Evolutionary conservation across 306 rosid species (phyloP).

Genomic region (Inga leiocalycina): DNA sequence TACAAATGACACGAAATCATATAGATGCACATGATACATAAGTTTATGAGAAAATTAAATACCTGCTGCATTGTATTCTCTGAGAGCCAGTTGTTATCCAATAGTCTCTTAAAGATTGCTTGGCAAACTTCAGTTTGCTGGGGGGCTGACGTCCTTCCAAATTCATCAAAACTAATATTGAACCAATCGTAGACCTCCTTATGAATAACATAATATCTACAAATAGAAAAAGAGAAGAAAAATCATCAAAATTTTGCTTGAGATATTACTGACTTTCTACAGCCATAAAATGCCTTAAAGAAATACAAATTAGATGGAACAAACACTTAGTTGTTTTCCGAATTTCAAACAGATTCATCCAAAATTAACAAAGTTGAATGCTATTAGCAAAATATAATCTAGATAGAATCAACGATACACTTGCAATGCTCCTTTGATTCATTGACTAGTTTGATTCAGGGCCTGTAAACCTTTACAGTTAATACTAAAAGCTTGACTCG

Average conservation of each 20-base stretch:
- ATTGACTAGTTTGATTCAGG: background rate
- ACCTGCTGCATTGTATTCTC: conserved; percentile 97
- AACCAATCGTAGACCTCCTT: conserved; percentile 88
- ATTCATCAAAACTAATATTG: conserved; percentile 83
- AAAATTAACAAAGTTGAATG: background rate
- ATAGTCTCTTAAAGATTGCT: conserved; percentile 65
- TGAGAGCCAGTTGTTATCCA: conserved; percentile 75
- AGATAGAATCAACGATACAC: background rate
- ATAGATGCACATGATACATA: conserved; percentile 1
- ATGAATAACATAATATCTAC: conserved; percentile 84
- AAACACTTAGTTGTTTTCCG: background rate
- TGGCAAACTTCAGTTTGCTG: conserved; percentile 94
- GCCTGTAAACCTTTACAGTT: conserved; percentile 4
- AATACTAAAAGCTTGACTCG: background rate
- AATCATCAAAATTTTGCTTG: background rate
- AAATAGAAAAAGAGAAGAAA: conserved; percentile 10
- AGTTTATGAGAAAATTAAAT: conserved; percentile 24
- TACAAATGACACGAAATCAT: conserved; percentile 5
- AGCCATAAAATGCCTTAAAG: background rate
- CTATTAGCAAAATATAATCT: background rate
- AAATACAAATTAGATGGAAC: background rate
- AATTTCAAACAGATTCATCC: background rate
- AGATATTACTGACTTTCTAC: background rate
- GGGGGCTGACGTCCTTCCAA: conserved; percentile 88
- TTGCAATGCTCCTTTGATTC: background rate